Conservation (phyloP, 225 moss, liverwort and hornwort species). For the Physcomitrellopsis africana region DNA sequence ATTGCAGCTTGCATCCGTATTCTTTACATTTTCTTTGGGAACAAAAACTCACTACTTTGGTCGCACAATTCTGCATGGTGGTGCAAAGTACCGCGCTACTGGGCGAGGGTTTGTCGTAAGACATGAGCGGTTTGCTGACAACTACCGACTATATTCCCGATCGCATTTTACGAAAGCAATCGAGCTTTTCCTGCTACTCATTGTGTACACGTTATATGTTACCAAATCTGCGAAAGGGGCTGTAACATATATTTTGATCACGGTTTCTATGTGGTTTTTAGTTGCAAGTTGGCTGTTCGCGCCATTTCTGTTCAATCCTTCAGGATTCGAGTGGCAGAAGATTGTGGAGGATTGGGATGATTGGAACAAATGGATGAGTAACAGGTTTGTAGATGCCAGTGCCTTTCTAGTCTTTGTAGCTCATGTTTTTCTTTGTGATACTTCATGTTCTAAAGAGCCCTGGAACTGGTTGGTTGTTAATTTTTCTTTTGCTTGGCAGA, state of each 20-base stretch:
- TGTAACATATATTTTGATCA: slow-evolving; percentile 79
- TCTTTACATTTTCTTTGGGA: slow-evolving; percentile 93
- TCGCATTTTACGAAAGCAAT: slow-evolving; percentile 93
- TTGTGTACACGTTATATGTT: slow-evolving; percentile 83
- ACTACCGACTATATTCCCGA: slow-evolving; percentile 91
- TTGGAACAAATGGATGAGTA: slow-evolving; percentile 95
- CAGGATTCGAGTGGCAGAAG: slow-evolving; percentile 99
- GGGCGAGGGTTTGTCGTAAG: slow-evolving; percentile 95
- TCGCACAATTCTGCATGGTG: slow-evolving; percentile 89
- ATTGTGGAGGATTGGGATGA: slow-evolving; percentile 99
- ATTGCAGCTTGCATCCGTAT: slow-evolving; percentile 91
- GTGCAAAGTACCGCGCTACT: slow-evolving; percentile 90
- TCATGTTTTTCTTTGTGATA: neutral
- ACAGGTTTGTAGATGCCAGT: slow-evolving; percentile 43
- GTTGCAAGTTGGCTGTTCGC: slow-evolving; percentile 93
- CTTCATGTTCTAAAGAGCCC: neutral
- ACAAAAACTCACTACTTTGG: slow-evolving; percentile 96
- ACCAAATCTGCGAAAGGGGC: slow-evolving; percentile 67
- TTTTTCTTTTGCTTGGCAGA: slow-evolving; percentile 31
- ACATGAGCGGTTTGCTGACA: slow-evolving; percentile 97
- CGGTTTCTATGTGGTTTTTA: slow-evolving; percentile 93
- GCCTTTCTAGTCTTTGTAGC: neutral
- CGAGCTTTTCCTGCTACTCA: slow-evolving; percentile 82
- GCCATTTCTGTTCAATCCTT: slow-evolving; percentile 95
- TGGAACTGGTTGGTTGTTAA: neutral